Percentiles rank a stretch among this genome's conserved stretches.
These are phyloP conservation scores for Penicillium sp. DNA, from an alignment of 2,329 filamentous ascomycete species.

Conservation along the genomic window DNA sequence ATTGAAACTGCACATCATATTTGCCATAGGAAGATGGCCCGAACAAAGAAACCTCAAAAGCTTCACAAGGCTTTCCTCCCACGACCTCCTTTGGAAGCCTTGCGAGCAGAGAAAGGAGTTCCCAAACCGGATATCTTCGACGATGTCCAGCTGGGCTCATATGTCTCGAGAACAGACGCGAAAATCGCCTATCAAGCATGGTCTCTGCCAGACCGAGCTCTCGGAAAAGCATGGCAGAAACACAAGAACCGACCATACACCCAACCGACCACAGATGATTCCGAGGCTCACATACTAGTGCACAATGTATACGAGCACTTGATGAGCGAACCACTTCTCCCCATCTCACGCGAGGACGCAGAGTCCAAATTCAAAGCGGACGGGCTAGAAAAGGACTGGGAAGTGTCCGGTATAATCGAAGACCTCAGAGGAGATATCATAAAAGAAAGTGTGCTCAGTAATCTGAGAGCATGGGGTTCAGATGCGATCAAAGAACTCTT, in stretches of 20 bases:
- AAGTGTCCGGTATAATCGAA: not conserved
- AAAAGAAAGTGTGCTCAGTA: not conserved
- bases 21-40: not conserved
- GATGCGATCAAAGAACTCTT: constrained; percentile 11
- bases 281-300: constrained; percentile 22
- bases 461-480: constrained; percentile 2
- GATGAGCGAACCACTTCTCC: constrained; percentile 21
- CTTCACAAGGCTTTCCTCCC: not conserved
- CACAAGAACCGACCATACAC: constrained; percentile 3
- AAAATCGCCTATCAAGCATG: constrained; percentile 30
- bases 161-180: constrained; percentile 22
- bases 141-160: constrained; percentile 27
- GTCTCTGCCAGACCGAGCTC: constrained; percentile 23
- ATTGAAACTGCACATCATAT: too few species aligned
- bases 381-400: constrained; percentile 8
- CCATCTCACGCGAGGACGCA: constrained; percentile 15
- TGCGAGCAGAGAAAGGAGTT: not conserved
- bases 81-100: not conserved
- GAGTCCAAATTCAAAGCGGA: constrained; percentile 6
- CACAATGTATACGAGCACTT: constrained; percentile 35
- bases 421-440: not conserved
- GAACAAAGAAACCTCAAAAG: not conserved
- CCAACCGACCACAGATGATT: not conserved
- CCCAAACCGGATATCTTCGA: constrained; percentile 28
- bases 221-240: constrained; percentile 13